These are phyloP conservation scores for Rhododendron williamsianum DNA, from an alignment of 148 eudicot species.

Conservation along the genomic window DNA sequence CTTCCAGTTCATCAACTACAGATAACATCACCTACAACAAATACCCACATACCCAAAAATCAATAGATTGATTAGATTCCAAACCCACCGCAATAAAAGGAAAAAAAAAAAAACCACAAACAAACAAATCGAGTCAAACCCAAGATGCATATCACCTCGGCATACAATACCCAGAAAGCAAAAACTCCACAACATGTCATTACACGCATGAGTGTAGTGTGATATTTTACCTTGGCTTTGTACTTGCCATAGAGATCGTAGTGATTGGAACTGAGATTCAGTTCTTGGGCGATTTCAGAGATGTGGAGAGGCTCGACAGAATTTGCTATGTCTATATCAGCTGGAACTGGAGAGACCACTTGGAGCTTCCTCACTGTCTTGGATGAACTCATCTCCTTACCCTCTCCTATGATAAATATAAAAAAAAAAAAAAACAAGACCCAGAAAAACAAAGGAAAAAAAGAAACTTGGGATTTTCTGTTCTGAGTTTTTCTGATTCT, in stretches of 20 bases:
- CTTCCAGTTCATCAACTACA: constrained; percentile 67
- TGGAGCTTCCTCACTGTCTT: constrained; percentile 49
- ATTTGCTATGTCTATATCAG: constrained; percentile 89
- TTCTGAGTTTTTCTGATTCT: neutral
- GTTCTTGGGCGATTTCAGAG: constrained; percentile 65
- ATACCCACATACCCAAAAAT: constrained; percentile 11
- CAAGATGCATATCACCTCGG: neutral
- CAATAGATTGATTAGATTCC: neutral
- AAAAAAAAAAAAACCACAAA: neutral
- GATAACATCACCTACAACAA: constrained; percentile 67
- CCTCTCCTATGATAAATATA: neutral
- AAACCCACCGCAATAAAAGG: neutral
- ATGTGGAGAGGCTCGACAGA: constrained; percentile 73
- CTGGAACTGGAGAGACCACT: constrained; percentile 80
- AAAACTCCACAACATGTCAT: neutral
- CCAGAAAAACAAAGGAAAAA: neutral
- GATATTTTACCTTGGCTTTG: constrained; percentile 74
- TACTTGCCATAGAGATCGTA: constrained; percentile 93
- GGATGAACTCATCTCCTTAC: constrained; percentile 25
- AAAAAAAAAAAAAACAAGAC: neutral
- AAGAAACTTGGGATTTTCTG: neutral
- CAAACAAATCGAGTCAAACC: neutral
- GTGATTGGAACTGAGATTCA: constrained; percentile 54
- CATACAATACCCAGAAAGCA: neutral
- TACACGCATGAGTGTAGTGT: neutral